phyloP scores from a whole-genome alignment of 2,329 filamentous ascomycete genomes.

The Monosporascus sp. region DNA sequence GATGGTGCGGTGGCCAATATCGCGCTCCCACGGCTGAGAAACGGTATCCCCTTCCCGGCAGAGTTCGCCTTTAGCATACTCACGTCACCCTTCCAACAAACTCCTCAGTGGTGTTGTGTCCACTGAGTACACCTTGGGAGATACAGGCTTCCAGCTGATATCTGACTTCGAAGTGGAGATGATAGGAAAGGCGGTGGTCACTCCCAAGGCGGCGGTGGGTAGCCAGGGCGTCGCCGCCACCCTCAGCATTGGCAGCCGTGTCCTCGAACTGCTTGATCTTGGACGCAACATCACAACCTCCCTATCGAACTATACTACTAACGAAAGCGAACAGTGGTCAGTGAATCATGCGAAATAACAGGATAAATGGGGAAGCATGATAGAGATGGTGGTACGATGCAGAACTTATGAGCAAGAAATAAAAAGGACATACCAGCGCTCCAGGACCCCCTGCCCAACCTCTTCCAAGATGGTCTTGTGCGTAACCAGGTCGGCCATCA shows the following conservation, averaged over 20 bases:
- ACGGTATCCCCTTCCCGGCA: neutral
- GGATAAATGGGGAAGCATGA: too few species aligned
- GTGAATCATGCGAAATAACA: neutral
- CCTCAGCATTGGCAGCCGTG: too few species aligned
- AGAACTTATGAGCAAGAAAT: too few species aligned
- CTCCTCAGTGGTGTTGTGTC: constrained; percentile 61
- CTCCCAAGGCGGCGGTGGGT: constrained; percentile 69
- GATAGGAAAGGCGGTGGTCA: constrained; percentile 64
- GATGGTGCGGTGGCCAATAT: neutral
- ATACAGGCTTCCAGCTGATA: constrained; percentile 93
- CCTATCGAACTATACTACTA: too few species aligned
- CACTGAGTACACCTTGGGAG: constrained; percentile 70
- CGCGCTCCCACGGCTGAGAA: neutral
- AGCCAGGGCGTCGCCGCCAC: too few species aligned
- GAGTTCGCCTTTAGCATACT: constrained; percentile 41
- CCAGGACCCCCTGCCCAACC: constrained; percentile 9
- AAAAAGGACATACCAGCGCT: constrained; percentile 5
- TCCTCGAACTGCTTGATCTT: too few species aligned
- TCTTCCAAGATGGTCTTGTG: constrained; percentile 7
- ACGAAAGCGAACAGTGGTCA: neutral
- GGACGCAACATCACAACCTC: too few species aligned
- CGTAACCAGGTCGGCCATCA: constrained; percentile 2
- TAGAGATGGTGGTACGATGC: too few species aligned
- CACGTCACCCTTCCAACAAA: constrained; percentile 60
- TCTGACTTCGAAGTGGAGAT: constrained; percentile 54